Evolutionary conservation across 2,329 filamentous ascomycete species (phyloP).

Genomic region (Xylariales sp.): DNA sequence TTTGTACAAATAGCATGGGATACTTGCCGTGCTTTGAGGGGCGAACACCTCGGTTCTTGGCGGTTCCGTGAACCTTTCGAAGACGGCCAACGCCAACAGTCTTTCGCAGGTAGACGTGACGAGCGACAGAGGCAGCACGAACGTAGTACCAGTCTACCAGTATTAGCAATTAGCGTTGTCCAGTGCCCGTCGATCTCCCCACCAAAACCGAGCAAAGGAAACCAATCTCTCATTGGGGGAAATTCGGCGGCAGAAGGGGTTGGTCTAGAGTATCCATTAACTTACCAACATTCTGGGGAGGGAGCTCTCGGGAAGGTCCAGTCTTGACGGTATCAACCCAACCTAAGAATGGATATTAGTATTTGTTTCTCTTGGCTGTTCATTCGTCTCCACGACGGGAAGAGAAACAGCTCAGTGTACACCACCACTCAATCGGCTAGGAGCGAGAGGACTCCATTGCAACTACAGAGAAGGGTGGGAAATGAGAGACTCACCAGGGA

Average conservation of each 20-base stretch:
- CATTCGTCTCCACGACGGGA: too few relatives aligned
- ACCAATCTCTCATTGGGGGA: too few relatives aligned
- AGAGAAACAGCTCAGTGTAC: too few relatives aligned
- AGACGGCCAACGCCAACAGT: constrained; percentile 97
- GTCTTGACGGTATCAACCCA: constrained; percentile 99
- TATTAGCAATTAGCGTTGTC: too few relatives aligned
- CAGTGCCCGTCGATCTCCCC: too few relatives aligned
- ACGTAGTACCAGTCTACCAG: constrained; percentile 97
- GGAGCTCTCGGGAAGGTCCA: constrained; percentile 91
- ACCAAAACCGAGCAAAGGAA: too few relatives aligned
- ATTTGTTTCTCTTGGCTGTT: too few relatives aligned
- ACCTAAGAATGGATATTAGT: constrained; percentile 45
- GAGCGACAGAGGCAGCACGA: constrained; percentile 90
- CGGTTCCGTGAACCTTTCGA: constrained; percentile 90
- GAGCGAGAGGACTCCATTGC: too few relatives aligned
- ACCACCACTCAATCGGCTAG: too few relatives aligned
- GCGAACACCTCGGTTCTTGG: constrained; percentile 93
- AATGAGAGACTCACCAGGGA: constrained; percentile 68
- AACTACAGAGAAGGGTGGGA: not conserved
- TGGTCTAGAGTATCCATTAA: too few relatives aligned
- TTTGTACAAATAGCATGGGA: too few relatives aligned
- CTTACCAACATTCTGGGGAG: constrained; percentile 93
- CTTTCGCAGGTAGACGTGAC: constrained; percentile 99
- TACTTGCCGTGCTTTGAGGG: constrained; percentile 53
- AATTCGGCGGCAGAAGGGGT: too few relatives aligned